Conservation (phyloP, 1,284 basidiomycete genomes). For the Moniliophthora roreri region DNA sequence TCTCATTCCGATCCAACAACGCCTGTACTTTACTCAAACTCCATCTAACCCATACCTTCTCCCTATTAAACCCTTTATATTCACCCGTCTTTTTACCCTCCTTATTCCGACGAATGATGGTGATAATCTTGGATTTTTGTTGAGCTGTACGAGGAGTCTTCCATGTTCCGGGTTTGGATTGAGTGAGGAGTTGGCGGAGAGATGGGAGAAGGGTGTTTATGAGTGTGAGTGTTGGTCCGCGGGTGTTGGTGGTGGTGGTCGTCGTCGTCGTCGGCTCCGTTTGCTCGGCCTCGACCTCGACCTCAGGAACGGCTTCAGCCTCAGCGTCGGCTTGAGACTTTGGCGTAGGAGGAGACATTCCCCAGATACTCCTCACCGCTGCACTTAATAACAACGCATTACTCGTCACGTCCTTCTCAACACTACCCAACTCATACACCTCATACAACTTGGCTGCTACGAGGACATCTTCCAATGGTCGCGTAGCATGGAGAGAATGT, state of each 20-base stretch:
- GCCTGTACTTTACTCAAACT: constrained; percentile 39
- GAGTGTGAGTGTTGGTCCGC: constrained; percentile 7
- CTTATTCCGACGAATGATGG: background rate
- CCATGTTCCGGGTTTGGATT: constrained; percentile 17
- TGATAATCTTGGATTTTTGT: constrained; percentile 7
- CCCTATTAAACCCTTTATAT: constrained; percentile 26
- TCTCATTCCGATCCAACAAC: constrained; percentile 23
- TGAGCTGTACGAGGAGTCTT: background rate
- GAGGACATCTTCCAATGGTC: constrained; percentile 47
- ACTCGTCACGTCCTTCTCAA: constrained; percentile 53
- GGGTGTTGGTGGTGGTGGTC: constrained; percentile 21
- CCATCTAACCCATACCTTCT: constrained; percentile 36
- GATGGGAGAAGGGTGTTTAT: background rate
- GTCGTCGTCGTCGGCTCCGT: no score
- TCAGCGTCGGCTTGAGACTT: constrained; percentile 27
- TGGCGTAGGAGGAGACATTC: background rate
- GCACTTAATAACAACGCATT: constrained; percentile 57
- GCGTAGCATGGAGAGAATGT: constrained; percentile 46
- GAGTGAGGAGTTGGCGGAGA: constrained; percentile 21
- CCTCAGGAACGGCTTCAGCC: constrained; percentile 38
- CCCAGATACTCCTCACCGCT: constrained; percentile 38
- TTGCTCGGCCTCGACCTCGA: no score
- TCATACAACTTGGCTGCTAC: constrained; percentile 51
- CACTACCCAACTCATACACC: constrained; percentile 49
- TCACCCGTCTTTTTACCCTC: background rate